A percentile compares a stretch with the other conserved stretches of the same genome.
Conservation (phyloP, 345 rosid species). For the Rhodamnia argentea region DNA sequence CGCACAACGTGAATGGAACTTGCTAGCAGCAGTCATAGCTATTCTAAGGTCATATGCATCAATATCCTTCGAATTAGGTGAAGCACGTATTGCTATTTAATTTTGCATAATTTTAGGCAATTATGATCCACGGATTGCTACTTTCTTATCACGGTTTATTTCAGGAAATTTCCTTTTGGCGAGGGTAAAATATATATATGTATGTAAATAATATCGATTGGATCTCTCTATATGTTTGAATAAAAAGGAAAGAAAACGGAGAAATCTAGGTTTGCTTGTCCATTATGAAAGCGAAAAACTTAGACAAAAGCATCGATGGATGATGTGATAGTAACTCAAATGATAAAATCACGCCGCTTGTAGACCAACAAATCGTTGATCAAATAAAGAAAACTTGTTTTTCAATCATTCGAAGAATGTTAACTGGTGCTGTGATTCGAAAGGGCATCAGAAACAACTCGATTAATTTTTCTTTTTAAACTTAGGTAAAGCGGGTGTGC, state of each 20-base stretch:
- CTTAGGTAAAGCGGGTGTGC: not conserved
- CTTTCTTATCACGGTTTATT: not conserved
- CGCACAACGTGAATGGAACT: not conserved
- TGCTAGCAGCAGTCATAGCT: not conserved
- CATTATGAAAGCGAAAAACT: too few relatives aligned
- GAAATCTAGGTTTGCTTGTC: not conserved
- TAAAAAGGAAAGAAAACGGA: not conserved
- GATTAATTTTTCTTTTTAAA: not conserved
- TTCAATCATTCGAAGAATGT: not conserved
- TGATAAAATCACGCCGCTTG: accelerated
- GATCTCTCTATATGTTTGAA: too few relatives aligned
- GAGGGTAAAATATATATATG: too few relatives aligned
- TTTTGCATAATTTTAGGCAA: not conserved
- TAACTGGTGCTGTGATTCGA: not conserved
- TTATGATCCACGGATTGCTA: accelerated
- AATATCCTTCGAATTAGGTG: not conserved
- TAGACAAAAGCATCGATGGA: not conserved
- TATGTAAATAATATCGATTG: too few relatives aligned
- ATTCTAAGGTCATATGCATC: not conserved
- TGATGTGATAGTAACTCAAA: not conserved
- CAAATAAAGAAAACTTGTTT: not conserved
- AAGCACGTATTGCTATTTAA: not conserved
- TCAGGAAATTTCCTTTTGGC: not conserved
- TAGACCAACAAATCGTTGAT: not conserved
- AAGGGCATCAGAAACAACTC: not conserved